A percentile compares a stretch with the other conserved stretches of the same genome.
Conservation (phyloP, 139 green algal genomes). For the Chlorella sorokiniana region DNA sequence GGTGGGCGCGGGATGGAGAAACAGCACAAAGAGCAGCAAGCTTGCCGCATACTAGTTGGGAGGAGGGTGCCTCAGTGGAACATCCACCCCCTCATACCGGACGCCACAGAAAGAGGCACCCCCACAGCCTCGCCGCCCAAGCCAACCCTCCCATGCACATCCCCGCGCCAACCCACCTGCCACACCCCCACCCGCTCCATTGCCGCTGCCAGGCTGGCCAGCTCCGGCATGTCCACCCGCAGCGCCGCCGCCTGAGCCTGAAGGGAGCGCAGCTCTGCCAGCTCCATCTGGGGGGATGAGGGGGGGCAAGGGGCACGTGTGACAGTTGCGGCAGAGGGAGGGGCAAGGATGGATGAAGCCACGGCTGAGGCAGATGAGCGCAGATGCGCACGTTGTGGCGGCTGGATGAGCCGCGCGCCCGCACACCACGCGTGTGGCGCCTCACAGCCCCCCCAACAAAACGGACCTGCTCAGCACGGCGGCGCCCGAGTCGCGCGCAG, state of each 20-base stretch:
- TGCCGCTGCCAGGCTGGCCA: conserved; percentile 25
- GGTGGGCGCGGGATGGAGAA: not conserved
- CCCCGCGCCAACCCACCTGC: not conserved
- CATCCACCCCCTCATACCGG: too few relatives aligned
- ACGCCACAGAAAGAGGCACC: too few relatives aligned
- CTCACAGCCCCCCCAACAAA: not conserved
- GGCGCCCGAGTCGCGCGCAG: conserved; percentile 16
- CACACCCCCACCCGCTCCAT: conserved; percentile 50
- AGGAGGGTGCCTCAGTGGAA: too few relatives aligned
- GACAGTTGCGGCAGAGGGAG: not conserved
- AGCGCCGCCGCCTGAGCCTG: conserved; percentile 24
- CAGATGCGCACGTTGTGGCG: too few relatives aligned
- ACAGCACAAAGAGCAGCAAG: not conserved
- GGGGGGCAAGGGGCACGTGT: too few relatives aligned
- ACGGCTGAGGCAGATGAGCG: too few relatives aligned
- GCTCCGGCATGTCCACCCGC: conserved; percentile 49
- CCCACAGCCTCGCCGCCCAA: too few relatives aligned
- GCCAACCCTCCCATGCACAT: too few relatives aligned
- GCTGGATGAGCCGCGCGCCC: too few relatives aligned
- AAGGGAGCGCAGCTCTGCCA: conserved; percentile 42
- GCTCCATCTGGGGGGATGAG: not conserved
- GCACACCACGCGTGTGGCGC: too few relatives aligned
- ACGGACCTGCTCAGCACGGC: conserved; percentile 10
- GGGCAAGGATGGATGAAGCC: too few relatives aligned
- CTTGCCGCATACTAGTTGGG: not conserved